Base-by-base conservation (phyloP, 371 early-diverging fungal species). In the Mortierella sp. region DNA sequence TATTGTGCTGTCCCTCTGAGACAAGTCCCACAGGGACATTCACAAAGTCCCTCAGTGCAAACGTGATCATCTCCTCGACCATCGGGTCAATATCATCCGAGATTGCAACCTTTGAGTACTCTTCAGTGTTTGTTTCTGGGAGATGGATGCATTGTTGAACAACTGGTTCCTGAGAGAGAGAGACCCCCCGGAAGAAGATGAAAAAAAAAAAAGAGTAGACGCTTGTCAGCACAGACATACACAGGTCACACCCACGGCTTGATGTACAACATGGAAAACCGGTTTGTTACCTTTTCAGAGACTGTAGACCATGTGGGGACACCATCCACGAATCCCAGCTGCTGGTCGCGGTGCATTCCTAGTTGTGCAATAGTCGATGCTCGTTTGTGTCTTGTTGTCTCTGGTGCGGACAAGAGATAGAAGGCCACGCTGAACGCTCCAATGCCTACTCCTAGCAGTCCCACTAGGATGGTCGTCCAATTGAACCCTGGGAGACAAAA, bases 1-100 rank as follows among this genome's bases (percentile, higher is more conserved):
- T 45, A 55, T 79, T 79, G 46, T 79, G 79, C 11, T 72, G 72
- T 1, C 79, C 79, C 53, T 62, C 66, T 11, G 72, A 65, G 29
- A 72, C 60, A 3, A 79, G 66, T 4, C 72, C 79, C 14, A 79
- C 51, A 16, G 79, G 79, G 2, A 66, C 64, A 30, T 79, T 79
- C 48, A 79, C 73, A 72, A 79, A 79, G 57, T 79, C 79, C 23
- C 79, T 50, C 18, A 79, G 48, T 12, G 66, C 64, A 29, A 46
- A 79, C 53, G 69, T 45, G 60, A 79, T 79, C 79, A 79, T 79
- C 7, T 79, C 66, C 55, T 79, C 79, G 28, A 72, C 72, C 66
- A 72, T 55, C 21, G 70, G 70, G 51, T 79, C 73, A 5, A 72
- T 79, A 43, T 79, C 79, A 4, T 66, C 57, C 3, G 79, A 60